phyloP scores from a whole-genome alignment of 768 basidiomycete species.

The Amanita rimosa region DNA sequence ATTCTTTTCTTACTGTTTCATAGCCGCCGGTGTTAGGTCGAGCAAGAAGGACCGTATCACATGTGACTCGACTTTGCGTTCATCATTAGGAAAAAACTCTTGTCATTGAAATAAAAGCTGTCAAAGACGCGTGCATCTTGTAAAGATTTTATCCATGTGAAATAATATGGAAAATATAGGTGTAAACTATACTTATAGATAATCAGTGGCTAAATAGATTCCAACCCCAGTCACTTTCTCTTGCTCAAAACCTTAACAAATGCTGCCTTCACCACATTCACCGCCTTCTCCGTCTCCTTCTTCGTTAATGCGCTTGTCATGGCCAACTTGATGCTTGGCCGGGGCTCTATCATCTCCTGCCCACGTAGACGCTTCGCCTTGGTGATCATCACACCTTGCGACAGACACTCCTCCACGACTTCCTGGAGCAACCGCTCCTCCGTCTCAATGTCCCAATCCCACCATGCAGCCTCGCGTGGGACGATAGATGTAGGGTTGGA shows the following conservation, averaged over 20 bases:
- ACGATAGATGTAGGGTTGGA: slow-evolving; percentile 38
- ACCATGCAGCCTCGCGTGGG: slow-evolving; percentile 30
- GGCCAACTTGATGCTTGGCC: slow-evolving; percentile 80
- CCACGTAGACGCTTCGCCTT: slow-evolving; percentile 71
- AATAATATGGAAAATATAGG: too few relatives aligned
- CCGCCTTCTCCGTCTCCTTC: slow-evolving; percentile 91
- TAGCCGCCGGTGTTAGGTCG: too few relatives aligned
- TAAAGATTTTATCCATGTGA: too few relatives aligned
- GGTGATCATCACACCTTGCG: slow-evolving; percentile 78
- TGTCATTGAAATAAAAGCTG: too few relatives aligned
- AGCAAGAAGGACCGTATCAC: too few relatives aligned
- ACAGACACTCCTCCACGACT: slow-evolving; percentile 78
- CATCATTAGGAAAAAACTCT: too few relatives aligned
- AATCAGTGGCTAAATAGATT: not conserved
- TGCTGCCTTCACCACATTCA: slow-evolving; percentile 58
- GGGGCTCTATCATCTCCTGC: slow-evolving; percentile 74
- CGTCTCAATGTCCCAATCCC: slow-evolving; percentile 45
- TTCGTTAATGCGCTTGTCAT: slow-evolving; percentile 67
- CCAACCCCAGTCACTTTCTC: slow-evolving; percentile 30
- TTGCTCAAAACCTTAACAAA: slow-evolving; percentile 63
- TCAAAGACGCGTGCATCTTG: too few relatives aligned
- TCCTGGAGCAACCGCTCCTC: slow-evolving; percentile 86
- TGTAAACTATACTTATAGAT: not conserved
- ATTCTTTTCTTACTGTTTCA: too few relatives aligned
- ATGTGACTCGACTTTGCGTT: too few relatives aligned